phyloP scores from a whole-genome alignment of 345 rosid genomes.

The Physaria fendleri region DNA sequence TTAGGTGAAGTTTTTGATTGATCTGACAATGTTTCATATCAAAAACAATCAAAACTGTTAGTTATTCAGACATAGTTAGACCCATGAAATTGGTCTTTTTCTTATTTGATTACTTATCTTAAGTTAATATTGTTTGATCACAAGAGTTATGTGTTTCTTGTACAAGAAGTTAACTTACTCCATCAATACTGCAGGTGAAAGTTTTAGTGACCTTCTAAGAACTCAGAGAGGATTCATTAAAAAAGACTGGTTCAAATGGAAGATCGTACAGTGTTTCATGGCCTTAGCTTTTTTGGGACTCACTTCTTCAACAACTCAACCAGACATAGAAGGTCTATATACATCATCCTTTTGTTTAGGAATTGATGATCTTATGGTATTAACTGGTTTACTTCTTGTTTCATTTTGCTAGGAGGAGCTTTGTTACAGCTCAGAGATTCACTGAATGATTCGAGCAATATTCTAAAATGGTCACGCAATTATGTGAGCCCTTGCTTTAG shows the following conservation, averaged over 20 bases:
- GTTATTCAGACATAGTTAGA: background rate
- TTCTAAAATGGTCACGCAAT: conserved; percentile 48
- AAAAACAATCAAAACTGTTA: conserved; percentile 2
- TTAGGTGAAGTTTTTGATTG: background rate
- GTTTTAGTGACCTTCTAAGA: conserved; percentile 10
- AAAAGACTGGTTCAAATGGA: conserved; percentile 27
- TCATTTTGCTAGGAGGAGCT: conserved; percentile 52
- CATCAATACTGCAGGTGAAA: conserved; percentile 14
- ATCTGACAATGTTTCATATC: conserved; percentile 16
- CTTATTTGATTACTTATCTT: background rate
- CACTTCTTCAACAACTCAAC: conserved; percentile 41
- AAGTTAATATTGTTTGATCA: background rate
- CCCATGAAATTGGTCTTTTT: background rate
- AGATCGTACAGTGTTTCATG: conserved; percentile 33
- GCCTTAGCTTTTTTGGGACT: conserved; percentile 31
- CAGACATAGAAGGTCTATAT: conserved; percentile 66
- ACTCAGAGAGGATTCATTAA: conserved; percentile 8
- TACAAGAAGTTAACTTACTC: background rate
- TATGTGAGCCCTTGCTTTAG: conserved; percentile 84
- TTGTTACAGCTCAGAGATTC: conserved; percentile 44
- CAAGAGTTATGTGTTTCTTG: conserved; percentile 14
- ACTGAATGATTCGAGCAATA: conserved; percentile 51
- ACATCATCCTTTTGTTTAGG: background rate
- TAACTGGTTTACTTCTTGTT: background rate
- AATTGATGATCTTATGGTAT: background rate